phyloP scores from a whole-genome alignment of 2,329 filamentous ascomycete species.

The Simplicillium aogashimaense region DNA sequence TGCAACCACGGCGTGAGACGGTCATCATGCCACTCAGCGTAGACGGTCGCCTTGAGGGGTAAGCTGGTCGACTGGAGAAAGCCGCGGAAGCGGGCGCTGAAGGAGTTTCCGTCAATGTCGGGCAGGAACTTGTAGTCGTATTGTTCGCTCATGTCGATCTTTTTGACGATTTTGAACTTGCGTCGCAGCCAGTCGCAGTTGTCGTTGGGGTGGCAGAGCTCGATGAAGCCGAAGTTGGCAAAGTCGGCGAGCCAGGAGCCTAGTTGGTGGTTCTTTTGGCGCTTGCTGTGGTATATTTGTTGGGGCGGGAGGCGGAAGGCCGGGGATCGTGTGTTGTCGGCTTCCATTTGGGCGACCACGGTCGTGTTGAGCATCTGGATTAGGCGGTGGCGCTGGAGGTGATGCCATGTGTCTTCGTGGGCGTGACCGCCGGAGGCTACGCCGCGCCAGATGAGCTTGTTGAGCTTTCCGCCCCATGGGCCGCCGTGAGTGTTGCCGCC shows the following conservation, averaged over 20 bases:
- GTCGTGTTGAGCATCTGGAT: conserved; percentile 60
- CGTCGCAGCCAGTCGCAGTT: conserved; percentile 29
- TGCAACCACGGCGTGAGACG: conserved; percentile 61
- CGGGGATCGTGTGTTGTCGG: conserved; percentile 23
- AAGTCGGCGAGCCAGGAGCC: conserved; percentile 30
- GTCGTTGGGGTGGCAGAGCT: conserved; percentile 23
- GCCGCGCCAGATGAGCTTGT: conserved; percentile 53
- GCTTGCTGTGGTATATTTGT: conserved; percentile 31
- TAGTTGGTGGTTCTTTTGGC: conserved; percentile 19
- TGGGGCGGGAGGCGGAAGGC: conserved; percentile 39
- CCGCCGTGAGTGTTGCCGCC: conserved; percentile 45
- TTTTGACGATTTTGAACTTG: conserved; percentile 20
- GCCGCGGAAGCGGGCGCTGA: conserved; percentile 50
- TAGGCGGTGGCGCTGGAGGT: conserved; percentile 63
- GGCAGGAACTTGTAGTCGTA: conserved; percentile 55
- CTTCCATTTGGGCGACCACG: conserved; percentile 37
- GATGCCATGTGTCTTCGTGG: conserved; percentile 48
- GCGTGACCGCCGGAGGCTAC: conserved; percentile 50
- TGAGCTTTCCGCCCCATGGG: conserved; percentile 46
- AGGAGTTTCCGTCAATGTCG: conserved; percentile 62
- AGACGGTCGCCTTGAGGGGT: conserved; percentile 63
- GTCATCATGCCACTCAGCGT: conserved; percentile 66
- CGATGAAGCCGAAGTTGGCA: conserved; percentile 33
- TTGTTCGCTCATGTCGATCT: conserved; percentile 34
- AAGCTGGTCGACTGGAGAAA: conserved; percentile 56